Percentiles rank a stretch among this genome's conserved stretches.
phyloP scores from a whole-genome alignment of 2,329 filamentous ascomycete species.

The Cladobotryum mycophilum region DNA sequence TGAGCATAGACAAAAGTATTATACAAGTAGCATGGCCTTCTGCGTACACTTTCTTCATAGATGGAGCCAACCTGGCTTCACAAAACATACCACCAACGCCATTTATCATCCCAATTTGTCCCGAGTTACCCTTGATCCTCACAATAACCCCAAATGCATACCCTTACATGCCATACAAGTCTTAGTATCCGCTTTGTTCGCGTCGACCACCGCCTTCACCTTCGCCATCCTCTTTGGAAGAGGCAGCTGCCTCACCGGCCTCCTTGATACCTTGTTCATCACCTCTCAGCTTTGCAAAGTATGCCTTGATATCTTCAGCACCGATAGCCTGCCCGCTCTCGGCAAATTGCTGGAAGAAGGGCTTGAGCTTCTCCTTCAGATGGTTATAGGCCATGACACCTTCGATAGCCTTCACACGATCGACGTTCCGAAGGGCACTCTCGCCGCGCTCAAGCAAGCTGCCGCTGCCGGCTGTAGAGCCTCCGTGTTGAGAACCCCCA shows the following conservation, averaged over 20 bases:
- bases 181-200: conserved; percentile 49
- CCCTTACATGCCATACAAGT: background rate
- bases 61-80: too few species aligned
- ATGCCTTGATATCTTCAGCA: conserved; percentile 92
- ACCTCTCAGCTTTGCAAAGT: conserved; percentile 90
- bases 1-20: too few species aligned
- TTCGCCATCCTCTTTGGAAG: conserved; percentile 27
- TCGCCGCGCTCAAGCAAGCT: conserved; percentile 88
- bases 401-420: conserved; percentile 88
- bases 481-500: conserved; percentile 47
- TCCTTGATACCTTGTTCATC: conserved; percentile 69
- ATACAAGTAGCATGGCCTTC: too few species aligned
- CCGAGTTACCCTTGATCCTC: background rate
- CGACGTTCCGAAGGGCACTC: conserved; percentile 83
- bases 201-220: conserved; percentile 32
- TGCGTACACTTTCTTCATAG: too few species aligned
- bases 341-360: conserved; percentile 88
- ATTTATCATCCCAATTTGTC: background rate
- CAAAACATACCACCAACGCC: too few species aligned
- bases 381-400: conserved; percentile 98
- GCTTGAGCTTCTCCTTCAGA: conserved; percentile 90
- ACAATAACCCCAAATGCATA: background rate
- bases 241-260: conserved; percentile 48
- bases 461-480: conserved; percentile 63
- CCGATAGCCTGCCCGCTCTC: conserved; percentile 83